Percentiles rank a stretch among this genome's conserved stretches.
Conservation (phyloP, 208 protist species). For the Tetramitus jugosus region DNA sequence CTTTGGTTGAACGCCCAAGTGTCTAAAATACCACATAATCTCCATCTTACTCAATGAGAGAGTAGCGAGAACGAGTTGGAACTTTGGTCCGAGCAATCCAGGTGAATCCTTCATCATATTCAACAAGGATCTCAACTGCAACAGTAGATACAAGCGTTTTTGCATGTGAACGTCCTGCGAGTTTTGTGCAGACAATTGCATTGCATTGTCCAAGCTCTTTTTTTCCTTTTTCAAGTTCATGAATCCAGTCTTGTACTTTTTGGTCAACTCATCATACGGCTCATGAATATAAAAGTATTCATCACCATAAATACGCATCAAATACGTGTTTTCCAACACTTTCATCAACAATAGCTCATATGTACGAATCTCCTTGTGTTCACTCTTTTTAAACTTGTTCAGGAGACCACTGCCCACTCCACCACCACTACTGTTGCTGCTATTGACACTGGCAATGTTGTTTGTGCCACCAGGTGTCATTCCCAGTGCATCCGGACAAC, state of each 20-base stretch:
- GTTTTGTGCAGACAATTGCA: background rate
- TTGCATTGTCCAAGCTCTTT: background rate
- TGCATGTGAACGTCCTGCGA: background rate
- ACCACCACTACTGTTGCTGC: too few relatives aligned
- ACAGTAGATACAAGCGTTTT: background rate
- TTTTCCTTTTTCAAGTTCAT: constrained; percentile 15
- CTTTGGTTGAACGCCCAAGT: background rate
- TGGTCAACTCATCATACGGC: background rate
- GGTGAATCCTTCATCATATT: constrained; percentile 12
- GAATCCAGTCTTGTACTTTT: background rate
- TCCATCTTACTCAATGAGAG: background rate
- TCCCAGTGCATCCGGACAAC: constrained; percentile 4
- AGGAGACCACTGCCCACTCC: too few relatives aligned
- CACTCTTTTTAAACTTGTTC: background rate
- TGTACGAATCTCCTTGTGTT: background rate
- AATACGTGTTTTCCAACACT: background rate
- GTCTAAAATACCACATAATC: constrained; percentile 16
- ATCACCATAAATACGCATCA: constrained; percentile 7
- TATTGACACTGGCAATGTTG: too few relatives aligned
- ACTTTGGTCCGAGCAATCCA: constrained; percentile 23
- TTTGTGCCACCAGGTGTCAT: too few relatives aligned
- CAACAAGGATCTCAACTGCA: constrained; percentile 1
- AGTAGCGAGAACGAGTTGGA: constrained; percentile 8
- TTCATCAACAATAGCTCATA: background rate
- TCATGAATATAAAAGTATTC: constrained; percentile 13